These are phyloP conservation scores for Nakazawaea wyomingensis DNA, from an alignment of 805 yeast species.

Conservation along the genomic window DNA sequence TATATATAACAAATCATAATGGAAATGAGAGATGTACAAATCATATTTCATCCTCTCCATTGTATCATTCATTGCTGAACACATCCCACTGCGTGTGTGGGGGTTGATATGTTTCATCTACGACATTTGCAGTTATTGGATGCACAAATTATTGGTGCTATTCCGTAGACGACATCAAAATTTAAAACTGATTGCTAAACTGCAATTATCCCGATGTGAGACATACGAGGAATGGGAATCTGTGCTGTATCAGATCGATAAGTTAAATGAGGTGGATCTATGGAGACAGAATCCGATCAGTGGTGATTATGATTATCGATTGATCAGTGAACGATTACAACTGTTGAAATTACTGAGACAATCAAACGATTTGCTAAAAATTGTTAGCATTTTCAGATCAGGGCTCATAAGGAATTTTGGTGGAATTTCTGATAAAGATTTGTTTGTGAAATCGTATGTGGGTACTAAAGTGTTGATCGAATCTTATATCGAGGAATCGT, in stretches of 20 bases:
- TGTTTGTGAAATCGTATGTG: conserved; percentile 75
- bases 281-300: conserved; percentile 86
- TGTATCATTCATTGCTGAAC: conserved; percentile 10
- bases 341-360: conserved; percentile 57
- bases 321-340: conserved; percentile 71
- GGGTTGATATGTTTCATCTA: conserved; percentile 28
- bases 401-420: conserved; percentile 89
- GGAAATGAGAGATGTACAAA: conserved; percentile 4
- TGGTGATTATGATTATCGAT: conserved; percentile 73
- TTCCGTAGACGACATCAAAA: conserved; percentile 36
- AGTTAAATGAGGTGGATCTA: conserved; percentile 45
- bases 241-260: conserved; percentile 44
- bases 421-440: conserved; percentile 72
- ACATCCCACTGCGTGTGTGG: conserved; percentile 24
- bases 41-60: conserved; percentile 5
- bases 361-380: conserved; percentile 47
- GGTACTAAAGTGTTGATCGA: conserved; percentile 91
- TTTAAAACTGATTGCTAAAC: conserved; percentile 42
- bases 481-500: conserved; percentile 74
- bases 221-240: conserved; percentile 70
- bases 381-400: conserved; percentile 68
- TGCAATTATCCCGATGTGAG: conserved; percentile 44
- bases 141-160: conserved; percentile 30
- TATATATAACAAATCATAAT: no score
- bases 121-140: conserved; percentile 45